Evolutionary conservation across 148 eudicot species (phyloP).

Genomic region (Chenopodium berlandieri): DNA sequence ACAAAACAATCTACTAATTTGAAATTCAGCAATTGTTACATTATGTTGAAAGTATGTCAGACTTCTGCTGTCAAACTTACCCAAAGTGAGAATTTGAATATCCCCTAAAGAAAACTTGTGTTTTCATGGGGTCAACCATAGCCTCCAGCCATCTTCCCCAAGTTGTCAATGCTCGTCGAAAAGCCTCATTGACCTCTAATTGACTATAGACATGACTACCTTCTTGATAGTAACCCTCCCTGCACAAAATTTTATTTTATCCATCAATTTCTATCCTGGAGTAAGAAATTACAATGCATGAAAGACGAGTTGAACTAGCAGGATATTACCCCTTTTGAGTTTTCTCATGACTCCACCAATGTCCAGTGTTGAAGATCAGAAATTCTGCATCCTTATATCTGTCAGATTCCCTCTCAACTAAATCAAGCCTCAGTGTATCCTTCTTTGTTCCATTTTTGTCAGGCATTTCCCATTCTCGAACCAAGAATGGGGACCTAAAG

Average conservation of each 20-base stretch:
- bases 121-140: constrained; percentile 49
- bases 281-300: not conserved
- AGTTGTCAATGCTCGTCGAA: constrained; percentile 57
- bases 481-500: constrained; percentile 58
- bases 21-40: no score
- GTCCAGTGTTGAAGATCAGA: constrained; percentile 76
- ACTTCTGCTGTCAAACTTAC: constrained; percentile 29
- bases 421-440: constrained; percentile 64
- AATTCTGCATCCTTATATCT: constrained; percentile 61
- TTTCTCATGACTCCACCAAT: constrained; percentile 89
- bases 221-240: constrained; percentile 75
- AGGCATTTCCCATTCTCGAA: constrained; percentile 60
- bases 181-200: constrained; percentile 56
- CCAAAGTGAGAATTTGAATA: constrained; percentile 70
- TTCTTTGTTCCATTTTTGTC: constrained; percentile 49
- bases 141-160: constrained; percentile 83
- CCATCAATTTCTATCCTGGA: not conserved
- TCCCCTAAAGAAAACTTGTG: constrained; percentile 62
- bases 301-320: not conserved
- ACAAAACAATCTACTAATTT: no score
- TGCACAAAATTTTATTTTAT: constrained; percentile 25
- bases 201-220: constrained; percentile 62
- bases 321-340: constrained; percentile 55
- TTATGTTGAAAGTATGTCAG: not conserved
- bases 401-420: constrained; percentile 46